These are phyloP conservation scores for Wallacemonas sp. DNA, from an alignment of 208 protist species.

Conservation along the genomic window DNA sequence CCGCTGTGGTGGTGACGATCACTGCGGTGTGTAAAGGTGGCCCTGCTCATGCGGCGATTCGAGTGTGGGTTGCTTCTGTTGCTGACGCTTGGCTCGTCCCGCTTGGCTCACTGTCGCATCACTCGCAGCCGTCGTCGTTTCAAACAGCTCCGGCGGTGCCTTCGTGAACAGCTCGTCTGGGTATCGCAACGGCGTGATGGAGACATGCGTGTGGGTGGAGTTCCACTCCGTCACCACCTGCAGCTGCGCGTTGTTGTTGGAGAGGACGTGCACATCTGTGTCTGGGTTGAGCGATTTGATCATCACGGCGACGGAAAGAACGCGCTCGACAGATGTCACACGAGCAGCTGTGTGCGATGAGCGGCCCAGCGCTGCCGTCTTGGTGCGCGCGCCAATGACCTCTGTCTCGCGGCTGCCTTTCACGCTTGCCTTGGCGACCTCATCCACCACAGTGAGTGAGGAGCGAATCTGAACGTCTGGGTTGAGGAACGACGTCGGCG, in stretches of 20 bases:
- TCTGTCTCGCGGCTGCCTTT: too few species aligned
- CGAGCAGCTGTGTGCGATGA: conserved; percentile 39
- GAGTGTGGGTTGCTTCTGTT: too few species aligned
- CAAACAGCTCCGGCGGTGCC: conserved; percentile 39
- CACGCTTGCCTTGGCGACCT: too few species aligned
- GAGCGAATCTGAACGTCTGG: too few species aligned
- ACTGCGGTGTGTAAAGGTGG: too few species aligned
- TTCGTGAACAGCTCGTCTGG: conserved; percentile 66
- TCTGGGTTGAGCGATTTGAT: conserved; percentile 88
- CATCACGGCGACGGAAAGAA: conserved; percentile 83
- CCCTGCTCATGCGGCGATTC: too few species aligned
- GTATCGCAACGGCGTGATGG: conserved; percentile 48
- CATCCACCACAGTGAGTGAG: too few species aligned
- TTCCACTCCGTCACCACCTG: conserved; percentile 67
- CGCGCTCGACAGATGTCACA: conserved; percentile 68
- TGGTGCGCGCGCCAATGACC: neutral
- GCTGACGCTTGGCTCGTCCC: neutral
- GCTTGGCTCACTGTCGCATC: neutral
- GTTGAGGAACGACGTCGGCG: too few species aligned
- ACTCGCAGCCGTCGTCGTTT: neutral
- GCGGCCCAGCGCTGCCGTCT: neutral
- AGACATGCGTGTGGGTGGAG: conserved; percentile 10
- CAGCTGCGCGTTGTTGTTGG: conserved; percentile 53
- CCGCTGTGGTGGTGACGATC: too few species aligned
- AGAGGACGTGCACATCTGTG: conserved; percentile 75